phyloP scores from a whole-genome alignment of 306 rosid species.

The Cotoneaster glaucophyllus region DNA sequence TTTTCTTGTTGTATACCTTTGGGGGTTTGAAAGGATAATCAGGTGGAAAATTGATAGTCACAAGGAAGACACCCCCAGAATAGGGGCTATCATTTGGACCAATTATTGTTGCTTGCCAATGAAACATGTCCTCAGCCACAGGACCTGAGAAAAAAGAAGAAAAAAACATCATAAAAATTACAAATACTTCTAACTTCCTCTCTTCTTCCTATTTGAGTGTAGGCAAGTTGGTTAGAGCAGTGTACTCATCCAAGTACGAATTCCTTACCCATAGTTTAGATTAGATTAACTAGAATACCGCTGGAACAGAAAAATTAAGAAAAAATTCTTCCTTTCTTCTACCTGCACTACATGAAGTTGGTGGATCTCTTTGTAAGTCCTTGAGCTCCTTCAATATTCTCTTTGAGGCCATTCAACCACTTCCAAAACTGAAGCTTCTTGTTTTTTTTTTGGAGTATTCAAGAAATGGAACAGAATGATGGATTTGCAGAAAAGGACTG shows the following conservation, averaged over 20 bases:
- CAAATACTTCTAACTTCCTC: not conserved
- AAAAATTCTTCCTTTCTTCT: conserved; percentile 1
- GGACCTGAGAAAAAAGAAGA: conserved; percentile 51
- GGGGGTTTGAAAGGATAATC: conserved; percentile 99
- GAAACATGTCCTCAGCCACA: conserved; percentile 84
- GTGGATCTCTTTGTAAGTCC: conserved; percentile 96
- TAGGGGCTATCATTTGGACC: conserved; percentile 98
- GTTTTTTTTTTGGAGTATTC: not conserved
- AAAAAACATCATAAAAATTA: not conserved
- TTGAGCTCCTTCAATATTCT: conserved; percentile 87
- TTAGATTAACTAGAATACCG: not conserved
- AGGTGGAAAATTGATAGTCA: conserved; percentile 81
- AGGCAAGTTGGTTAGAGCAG: not conserved
- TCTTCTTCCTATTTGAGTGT: not conserved
- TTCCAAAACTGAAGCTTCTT: not conserved
- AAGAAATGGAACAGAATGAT: not conserved
- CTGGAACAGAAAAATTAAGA: not conserved
- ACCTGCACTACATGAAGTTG: conserved; percentile 99
- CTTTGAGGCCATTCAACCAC: conserved; percentile 64
- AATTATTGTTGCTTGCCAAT: conserved; percentile 96
- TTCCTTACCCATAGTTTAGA: not conserved
- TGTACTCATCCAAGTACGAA: not conserved
- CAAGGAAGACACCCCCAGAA: conserved; percentile 90
- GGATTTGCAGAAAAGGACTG: not conserved
- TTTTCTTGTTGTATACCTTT: conserved; percentile 40